Base-by-base conservation (phyloP, 2,329 filamentous ascomycete species). In the Cercospora sojina region DNA sequence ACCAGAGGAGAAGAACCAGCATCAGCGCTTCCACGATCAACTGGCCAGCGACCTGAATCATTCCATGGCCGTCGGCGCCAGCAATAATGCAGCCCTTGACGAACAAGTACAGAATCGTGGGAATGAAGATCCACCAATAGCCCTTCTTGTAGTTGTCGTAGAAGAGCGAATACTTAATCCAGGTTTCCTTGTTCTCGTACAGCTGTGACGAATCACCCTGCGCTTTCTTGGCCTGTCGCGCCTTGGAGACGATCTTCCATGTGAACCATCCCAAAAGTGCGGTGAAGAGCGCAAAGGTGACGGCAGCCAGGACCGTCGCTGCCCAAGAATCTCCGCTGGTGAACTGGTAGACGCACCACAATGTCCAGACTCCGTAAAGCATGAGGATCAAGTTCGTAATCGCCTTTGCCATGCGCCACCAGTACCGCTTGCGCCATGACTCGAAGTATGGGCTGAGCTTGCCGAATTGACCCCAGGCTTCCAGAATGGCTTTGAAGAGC, bases 71-170 rank as follows among this genome's bases (percentile, higher is more conserved):
- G 75, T 97, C 90, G 51, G 87, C 92, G 31, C 88, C 91, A 13
- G 94, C 94, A 71, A 98, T 89, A 65, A 94, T 88, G 68, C 88
- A 90, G 63, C 94, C 93, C 81, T 95, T 95, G 76, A 88, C 89
- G 76, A 97, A 93, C 83, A 93, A 91, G 83, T 98, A 98, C 70
- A 93, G 68, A 75, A 98, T 97, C 68, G 86, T 84, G 0, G 95
- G 95, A 13, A 98, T 85, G 77, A 99, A 98, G 25, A 97, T 81
- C 94, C 94, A 98, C 95, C 95, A 99, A 83, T 94, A 97, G 73
- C 89, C 88, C 79, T 91, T 92, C 82, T 92, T 93, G 84, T 97
- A 98, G 73, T 90, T 90, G 75, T 98, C 95, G 83, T 99, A 99
- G 82, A 99, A 98, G 69, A 97, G 85, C 74, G 91, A 95, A 85